Conservation (phyloP, 2,329 filamentous ascomycete species). For the Fusarium transvaalense region DNA sequence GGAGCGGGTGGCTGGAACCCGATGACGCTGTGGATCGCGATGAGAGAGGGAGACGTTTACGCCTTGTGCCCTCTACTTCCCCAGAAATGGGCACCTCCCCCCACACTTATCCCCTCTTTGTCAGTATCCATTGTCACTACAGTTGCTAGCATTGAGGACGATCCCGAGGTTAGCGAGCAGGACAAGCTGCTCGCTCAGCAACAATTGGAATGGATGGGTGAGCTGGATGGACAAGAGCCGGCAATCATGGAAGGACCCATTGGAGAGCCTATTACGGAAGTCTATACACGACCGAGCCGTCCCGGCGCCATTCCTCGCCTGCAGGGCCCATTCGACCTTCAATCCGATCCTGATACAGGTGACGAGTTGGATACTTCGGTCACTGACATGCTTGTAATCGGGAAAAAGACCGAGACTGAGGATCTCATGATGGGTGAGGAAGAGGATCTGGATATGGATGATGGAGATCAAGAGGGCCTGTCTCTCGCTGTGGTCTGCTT, state of each 20-base stretch:
- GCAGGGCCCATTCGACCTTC: constrained; percentile 72
- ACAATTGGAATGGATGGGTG: constrained; percentile 76
- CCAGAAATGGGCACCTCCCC: constrained; percentile 83
- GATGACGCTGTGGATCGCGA: constrained; percentile 98
- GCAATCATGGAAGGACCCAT: constrained; percentile 62
- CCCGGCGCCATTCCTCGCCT: constrained; percentile 70
- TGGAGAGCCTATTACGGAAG: constrained; percentile 64
- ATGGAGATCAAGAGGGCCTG: constrained; percentile 69
- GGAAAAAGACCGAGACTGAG: constrained; percentile 70
- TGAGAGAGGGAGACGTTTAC: constrained; percentile 93
- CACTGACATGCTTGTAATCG: constrained; percentile 73
- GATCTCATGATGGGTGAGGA: constrained; percentile 75
- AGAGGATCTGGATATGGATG: constrained; percentile 69
- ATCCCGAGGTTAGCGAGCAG: constrained; percentile 64
- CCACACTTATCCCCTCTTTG: constrained; percentile 82
- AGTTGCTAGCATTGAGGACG: constrained; percentile 71
- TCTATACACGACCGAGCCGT: constrained; percentile 68
- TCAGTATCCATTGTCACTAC: constrained; percentile 86
- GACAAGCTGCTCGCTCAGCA: constrained; percentile 71
- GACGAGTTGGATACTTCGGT: constrained; percentile 69
- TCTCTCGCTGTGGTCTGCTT: constrained; percentile 71
- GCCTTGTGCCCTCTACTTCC: constrained; percentile 92
- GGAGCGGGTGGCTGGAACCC: constrained; percentile 88
- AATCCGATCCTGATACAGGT: constrained; percentile 67
- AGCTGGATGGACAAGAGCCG: constrained; percentile 73